Conservation (phyloP, 257 asterid genomes). For the Perilla frutescens region DNA sequence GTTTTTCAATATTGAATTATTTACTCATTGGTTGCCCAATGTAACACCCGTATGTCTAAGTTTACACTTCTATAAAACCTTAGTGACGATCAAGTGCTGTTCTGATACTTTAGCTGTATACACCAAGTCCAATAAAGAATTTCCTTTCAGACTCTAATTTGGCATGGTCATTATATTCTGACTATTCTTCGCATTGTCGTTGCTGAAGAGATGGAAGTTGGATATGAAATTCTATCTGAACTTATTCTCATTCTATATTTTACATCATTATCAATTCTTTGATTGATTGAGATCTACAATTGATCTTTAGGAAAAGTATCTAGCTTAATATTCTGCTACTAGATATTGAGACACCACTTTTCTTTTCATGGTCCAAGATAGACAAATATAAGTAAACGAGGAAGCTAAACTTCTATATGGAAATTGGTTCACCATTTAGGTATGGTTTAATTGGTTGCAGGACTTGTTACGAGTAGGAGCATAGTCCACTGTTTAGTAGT, state of each 20-base stretch:
- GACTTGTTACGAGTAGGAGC: background rate
- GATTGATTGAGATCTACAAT: too few species aligned
- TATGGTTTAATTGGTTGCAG: background rate
- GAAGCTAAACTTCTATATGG: too few species aligned
- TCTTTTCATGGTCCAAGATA: too few species aligned
- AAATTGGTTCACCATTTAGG: background rate
- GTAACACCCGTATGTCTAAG: too few species aligned
- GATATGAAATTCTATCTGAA: background rate
- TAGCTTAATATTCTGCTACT: too few species aligned
- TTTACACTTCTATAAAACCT: background rate
- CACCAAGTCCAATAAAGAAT: constrained; percentile 5
- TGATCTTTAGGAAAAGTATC: too few species aligned
- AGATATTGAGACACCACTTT: too few species aligned
- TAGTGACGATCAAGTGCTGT: background rate
- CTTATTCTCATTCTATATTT: too few species aligned
- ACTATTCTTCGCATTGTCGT: background rate
- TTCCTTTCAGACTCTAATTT: background rate
- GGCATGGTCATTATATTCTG: background rate
- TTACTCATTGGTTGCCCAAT: too few species aligned
- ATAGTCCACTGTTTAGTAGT: constrained; percentile 8
- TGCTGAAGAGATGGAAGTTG: background rate
- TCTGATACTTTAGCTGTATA: background rate
- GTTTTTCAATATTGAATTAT: too few species aligned
- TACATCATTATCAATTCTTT: too few species aligned
- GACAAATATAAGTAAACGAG: too few species aligned